Percentiles rank a stretch among this genome's conserved stretches.
Conservation (phyloP, 2,329 filamentous ascomycete species). For the Fusarium sp. region DNA sequence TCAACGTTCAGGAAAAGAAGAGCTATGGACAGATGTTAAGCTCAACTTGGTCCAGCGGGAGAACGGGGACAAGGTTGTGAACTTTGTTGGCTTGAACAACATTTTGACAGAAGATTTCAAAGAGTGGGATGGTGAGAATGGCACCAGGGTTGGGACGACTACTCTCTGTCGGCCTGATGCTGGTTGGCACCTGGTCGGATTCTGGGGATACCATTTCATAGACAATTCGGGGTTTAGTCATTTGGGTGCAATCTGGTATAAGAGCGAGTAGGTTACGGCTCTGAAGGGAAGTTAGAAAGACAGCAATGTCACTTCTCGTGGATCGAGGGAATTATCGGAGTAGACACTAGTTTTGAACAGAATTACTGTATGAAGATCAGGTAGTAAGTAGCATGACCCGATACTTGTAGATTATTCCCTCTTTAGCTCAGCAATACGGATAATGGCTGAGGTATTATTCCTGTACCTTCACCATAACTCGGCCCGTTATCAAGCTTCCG, state of each 20-base stretch:
- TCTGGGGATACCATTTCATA: neutral
- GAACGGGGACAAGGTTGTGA: neutral
- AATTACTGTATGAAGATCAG: neutral
- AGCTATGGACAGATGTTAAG: neutral
- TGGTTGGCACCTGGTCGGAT: neutral
- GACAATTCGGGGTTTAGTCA: neutral
- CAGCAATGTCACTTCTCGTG: neutral
- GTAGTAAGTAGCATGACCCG: neutral
- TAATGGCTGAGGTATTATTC: neutral
- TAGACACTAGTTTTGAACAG: neutral
- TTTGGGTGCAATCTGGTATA: neutral
- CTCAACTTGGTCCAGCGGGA: neutral
- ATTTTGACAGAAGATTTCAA: neutral
- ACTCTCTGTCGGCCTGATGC: neutral
- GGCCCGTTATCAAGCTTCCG: neutral
- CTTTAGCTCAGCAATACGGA: neutral
- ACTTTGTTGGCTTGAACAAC: neutral
- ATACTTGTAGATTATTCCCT: neutral
- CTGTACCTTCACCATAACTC: neutral
- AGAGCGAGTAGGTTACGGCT: neutral
- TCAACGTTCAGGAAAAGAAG: neutral
- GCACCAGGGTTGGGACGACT: neutral
- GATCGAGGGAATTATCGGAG: neutral
- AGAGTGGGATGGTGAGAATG: neutral
- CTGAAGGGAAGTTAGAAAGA: neutral